phyloP scores from a whole-genome alignment of 2,329 filamentous ascomycete genomes.

The Phyllosticta citribraziliensis region DNA sequence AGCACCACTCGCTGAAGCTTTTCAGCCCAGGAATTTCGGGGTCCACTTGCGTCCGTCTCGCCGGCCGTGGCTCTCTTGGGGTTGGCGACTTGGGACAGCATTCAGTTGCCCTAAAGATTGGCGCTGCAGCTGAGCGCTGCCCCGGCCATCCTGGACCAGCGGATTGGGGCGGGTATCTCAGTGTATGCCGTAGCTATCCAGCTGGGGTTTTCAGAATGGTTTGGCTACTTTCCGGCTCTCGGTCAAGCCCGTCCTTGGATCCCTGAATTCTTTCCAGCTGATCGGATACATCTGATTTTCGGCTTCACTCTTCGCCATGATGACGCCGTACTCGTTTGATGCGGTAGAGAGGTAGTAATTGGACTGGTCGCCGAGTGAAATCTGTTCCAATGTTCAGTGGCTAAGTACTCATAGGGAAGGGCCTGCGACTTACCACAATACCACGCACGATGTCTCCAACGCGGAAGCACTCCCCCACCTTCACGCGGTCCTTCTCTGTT shows the following conservation, averaged over 20 bases:
- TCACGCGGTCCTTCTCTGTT: constrained; percentile 91
- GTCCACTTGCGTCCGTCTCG: no score
- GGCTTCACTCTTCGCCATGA: constrained; percentile 80
- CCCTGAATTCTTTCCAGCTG: constrained; percentile 90
- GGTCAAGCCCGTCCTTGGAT: constrained; percentile 64
- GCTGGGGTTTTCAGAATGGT: constrained; percentile 55
- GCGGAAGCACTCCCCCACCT: constrained; percentile 81
- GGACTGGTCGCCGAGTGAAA: constrained; percentile 83
- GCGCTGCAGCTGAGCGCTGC: no score
- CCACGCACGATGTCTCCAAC: constrained; percentile 88
- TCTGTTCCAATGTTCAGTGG: constrained; percentile 36
- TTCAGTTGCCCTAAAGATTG: no score
- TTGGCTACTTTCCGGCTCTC: constrained; percentile 91
- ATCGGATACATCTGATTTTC: constrained; percentile 88
- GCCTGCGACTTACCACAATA: constrained; percentile 52
- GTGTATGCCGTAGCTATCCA: not conserved
- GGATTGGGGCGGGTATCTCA: not conserved
- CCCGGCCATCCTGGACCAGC: not conserved
- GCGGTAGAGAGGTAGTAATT: constrained; percentile 95
- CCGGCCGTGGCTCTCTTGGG: no score
- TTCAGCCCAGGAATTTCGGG: no score
- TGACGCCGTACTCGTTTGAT: constrained; percentile 82
- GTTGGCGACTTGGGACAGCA: no score
- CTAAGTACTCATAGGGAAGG: not conserved
- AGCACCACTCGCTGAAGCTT: no score